phyloP scores from a whole-genome alignment of 495 filamentous ascomycete species.

The Penicillium ucsense region DNA sequence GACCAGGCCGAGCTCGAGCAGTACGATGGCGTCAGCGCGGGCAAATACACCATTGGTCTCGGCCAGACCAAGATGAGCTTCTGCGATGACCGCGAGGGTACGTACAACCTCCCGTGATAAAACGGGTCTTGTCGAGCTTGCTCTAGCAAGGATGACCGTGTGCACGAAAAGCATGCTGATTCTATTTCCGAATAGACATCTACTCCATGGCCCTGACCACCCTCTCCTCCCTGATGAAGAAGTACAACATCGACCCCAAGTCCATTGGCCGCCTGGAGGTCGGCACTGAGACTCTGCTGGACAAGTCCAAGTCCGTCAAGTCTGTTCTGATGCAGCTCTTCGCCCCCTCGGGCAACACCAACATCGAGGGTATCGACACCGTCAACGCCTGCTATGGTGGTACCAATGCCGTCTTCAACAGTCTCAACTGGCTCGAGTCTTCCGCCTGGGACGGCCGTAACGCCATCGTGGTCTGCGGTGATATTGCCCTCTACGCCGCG shows the following conservation, averaged over 20 bases:
- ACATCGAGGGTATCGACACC: conserved; percentile 93
- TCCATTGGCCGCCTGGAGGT: conserved; percentile 92
- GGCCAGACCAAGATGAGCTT: conserved; percentile 99
- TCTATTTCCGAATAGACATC: conserved; percentile 56
- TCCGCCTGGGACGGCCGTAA: conserved; percentile 96
- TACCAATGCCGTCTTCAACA: conserved; percentile 96
- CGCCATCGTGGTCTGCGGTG: conserved; percentile 87
- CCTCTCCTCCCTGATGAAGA: conserved; percentile 76
- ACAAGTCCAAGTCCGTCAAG: conserved; percentile 99
- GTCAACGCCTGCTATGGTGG: conserved; percentile 98
- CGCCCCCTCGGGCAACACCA: conserved; percentile 71
- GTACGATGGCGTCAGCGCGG: conserved; percentile 88
- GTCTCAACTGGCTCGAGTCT: conserved; percentile 95
- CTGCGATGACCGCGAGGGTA: conserved; percentile 97
- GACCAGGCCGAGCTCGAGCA: conserved; percentile 94
- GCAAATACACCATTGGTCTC: conserved; percentile 98
- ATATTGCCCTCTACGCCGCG: conserved; percentile 98
- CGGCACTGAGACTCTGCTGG: conserved; percentile 93
- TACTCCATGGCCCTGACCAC: conserved; percentile 93
- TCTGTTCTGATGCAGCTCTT: conserved; percentile 99
- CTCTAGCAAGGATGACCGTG: too few relatives aligned
- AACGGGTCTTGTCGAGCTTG: too few relatives aligned
- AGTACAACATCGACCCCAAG: conserved; percentile 87
- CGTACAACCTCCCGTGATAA: conserved; percentile 12
- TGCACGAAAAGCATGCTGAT: too few relatives aligned